Conservation (phyloP, 352 stramenopile genomes). For the Elongisporangium undulatum region DNA sequence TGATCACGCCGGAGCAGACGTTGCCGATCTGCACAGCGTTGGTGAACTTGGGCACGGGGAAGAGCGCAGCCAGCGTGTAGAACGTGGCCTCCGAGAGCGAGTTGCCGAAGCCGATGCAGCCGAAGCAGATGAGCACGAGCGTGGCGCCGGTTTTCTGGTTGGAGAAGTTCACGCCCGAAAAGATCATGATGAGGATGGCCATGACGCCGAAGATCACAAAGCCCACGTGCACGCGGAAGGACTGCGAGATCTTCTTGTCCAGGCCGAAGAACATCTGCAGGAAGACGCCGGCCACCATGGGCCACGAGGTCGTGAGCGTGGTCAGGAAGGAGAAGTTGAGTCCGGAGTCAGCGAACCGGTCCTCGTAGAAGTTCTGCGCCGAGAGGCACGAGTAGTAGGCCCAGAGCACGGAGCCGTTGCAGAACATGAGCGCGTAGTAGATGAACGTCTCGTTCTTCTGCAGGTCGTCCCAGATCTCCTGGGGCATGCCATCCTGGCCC, state of each 20-base stretch:
- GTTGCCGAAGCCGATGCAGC: slow-evolving; percentile 30
- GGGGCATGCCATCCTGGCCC: slow-evolving; percentile 22
- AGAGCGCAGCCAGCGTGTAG: slow-evolving; percentile 43
- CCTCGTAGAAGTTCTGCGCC: slow-evolving; percentile 42
- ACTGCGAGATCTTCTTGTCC: slow-evolving; percentile 45
- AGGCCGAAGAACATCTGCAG: slow-evolving; percentile 53
- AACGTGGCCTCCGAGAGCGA: slow-evolving; percentile 41
- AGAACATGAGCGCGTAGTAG: slow-evolving; percentile 51
- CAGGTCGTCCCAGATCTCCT: slow-evolving; percentile 43
- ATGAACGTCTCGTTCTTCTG: slow-evolving; percentile 24
- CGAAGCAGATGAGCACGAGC: slow-evolving; percentile 39
- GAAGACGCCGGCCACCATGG: slow-evolving; percentile 44
- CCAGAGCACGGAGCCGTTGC: slow-evolving; percentile 53
- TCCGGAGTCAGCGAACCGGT: slow-evolving; percentile 34
- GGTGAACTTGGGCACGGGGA: slow-evolving; percentile 47
- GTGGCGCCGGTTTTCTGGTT: slow-evolving; percentile 28
- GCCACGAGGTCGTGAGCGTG: slow-evolving; percentile 51
- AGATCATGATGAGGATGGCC: slow-evolving; percentile 33
- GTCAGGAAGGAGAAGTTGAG: slow-evolving; percentile 70
- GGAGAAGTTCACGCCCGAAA: slow-evolving; percentile 28
- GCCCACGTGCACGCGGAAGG: slow-evolving; percentile 21
- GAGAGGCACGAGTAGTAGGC: slow-evolving; percentile 57
- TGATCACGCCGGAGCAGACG: slow-evolving; percentile 30
- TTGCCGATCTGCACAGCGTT: slow-evolving; percentile 55
- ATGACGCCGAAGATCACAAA: slow-evolving; percentile 33